These are phyloP conservation scores for Eimeria sp. DNA, from an alignment of 169 alveolate genomes.

Conservation along the genomic window DNA sequence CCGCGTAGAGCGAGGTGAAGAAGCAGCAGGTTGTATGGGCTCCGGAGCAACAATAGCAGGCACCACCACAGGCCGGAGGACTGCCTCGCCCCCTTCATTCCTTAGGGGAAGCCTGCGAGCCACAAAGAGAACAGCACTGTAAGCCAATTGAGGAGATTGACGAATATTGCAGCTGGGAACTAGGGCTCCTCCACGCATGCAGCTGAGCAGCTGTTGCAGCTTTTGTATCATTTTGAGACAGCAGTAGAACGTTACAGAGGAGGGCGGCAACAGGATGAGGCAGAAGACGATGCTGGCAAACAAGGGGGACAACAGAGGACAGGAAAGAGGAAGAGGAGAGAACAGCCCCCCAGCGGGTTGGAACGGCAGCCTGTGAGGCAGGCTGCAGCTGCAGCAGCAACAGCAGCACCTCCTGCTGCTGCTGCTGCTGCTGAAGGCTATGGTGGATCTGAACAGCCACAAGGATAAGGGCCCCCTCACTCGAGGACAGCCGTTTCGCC, in stretches of 20 bases:
- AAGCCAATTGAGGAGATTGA: too few relatives aligned
- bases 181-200: neutral
- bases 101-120: neutral
- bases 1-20: neutral
- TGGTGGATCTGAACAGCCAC: too few relatives aligned
- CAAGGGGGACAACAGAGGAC: too few relatives aligned
- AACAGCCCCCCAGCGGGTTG: too few relatives aligned
- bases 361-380: neutral
- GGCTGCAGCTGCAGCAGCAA: neutral
- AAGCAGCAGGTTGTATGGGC: neutral
- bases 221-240: neutral
- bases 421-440: neutral
- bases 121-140: neutral
- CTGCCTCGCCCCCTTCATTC: neutral
- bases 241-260: neutral
- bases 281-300: too few relatives aligned
- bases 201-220: neutral
- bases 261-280: neutral
- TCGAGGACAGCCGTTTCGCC: slow-evolving; percentile 22
- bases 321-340: too few relatives aligned
- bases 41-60: neutral
- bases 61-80: slow-evolving; percentile 12
- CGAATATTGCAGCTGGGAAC: neutral
- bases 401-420: neutral
- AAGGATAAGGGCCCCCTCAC: neutral